These are phyloP conservation scores for Colletotrichum noveboracense DNA, from an alignment of 2,329 filamentous ascomycete genomes.

Conservation along the genomic window DNA sequence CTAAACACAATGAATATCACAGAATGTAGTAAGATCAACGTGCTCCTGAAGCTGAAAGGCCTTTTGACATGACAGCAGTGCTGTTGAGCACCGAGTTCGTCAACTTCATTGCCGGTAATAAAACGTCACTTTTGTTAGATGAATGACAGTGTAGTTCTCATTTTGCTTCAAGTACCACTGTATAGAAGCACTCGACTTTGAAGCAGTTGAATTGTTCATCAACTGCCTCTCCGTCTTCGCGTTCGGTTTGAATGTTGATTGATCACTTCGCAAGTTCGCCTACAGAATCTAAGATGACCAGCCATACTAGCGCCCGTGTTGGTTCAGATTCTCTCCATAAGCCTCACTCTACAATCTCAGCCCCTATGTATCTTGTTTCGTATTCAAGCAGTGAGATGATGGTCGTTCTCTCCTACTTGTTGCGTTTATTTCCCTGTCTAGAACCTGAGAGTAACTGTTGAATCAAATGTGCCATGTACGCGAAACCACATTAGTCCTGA, in stretches of 20 bases:
- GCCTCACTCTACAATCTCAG: neutral
- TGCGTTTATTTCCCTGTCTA: neutral
- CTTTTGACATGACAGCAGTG: neutral
- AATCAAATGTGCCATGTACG: rapidly evolving
- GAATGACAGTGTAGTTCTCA: neutral
- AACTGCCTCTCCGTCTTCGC: neutral
- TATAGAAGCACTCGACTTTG: neutral
- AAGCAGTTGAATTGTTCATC: neutral
- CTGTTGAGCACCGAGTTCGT: neutral
- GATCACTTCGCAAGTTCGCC: no score
- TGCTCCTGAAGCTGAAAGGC: rapidly evolving
- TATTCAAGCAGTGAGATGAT: rapidly evolving
- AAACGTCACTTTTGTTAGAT: no score
- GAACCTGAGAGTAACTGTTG: rapidly evolving
- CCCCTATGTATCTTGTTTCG: neutral
- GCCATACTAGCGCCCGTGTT: neutral
- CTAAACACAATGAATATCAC: neutral
- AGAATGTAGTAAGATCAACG: neutral
- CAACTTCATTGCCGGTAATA: neutral
- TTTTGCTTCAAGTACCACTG: rapidly evolving
- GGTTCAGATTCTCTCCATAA: neutral
- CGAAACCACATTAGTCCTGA: neutral
- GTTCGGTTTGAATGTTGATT: neutral
- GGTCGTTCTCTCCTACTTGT: rapidly evolving
- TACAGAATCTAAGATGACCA: neutral